These are phyloP conservation scores for Fraxinus floribunda DNA, from an alignment of 305 asterid genomes.

Conservation along the genomic window DNA sequence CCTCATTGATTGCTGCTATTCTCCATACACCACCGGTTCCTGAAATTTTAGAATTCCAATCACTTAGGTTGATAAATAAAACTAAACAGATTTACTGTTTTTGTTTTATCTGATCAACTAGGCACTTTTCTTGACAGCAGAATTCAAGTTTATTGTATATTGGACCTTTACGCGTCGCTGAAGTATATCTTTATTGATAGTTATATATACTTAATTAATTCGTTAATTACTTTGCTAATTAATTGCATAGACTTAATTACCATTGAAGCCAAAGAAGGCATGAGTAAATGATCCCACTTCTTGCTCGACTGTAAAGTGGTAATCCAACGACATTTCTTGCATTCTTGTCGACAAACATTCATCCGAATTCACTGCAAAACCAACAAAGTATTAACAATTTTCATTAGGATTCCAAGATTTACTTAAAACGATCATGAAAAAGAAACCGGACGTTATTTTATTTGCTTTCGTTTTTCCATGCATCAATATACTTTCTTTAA, in stretches of 20 bases:
- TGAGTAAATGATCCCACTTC: constrained; percentile 95
- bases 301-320: constrained; percentile 89
- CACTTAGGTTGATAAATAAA: too few species aligned
- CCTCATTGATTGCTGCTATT: constrained; percentile 53
- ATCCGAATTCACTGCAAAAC: constrained; percentile 68
- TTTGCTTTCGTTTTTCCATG: too few species aligned
- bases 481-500: too few species aligned
- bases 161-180: constrained; percentile 18
- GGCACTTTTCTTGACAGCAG: background rate
- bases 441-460: too few species aligned
- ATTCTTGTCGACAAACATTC: constrained; percentile 89
- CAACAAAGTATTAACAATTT: background rate
- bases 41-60: background rate
- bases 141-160: background rate
- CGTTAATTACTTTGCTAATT: background rate
- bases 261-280: constrained; percentile 93
- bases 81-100: too few species aligned
- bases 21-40: constrained; percentile 66
- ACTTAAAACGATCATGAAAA: too few species aligned
- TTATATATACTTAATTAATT: background rate
- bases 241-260: constrained; percentile 26
- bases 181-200: background rate
- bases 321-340: constrained; percentile 95
- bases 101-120: background rate
- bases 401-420: background rate